Percentiles rank a stretch among this genome's conserved stretches.
phyloP scores from a whole-genome alignment of 2,329 filamentous ascomycete species.

The Knufia petricola region DNA sequence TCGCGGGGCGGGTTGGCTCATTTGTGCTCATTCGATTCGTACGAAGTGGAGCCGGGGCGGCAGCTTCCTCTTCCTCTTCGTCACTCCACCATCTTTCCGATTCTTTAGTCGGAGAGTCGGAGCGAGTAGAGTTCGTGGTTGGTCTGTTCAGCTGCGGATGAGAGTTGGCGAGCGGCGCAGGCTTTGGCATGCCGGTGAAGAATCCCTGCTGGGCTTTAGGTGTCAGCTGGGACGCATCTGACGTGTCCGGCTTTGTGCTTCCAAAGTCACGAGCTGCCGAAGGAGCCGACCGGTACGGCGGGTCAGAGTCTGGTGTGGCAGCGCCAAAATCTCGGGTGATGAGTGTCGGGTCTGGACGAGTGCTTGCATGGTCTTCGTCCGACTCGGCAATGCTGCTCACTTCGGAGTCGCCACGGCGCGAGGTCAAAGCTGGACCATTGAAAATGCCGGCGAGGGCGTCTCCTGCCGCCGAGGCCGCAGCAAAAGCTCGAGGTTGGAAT shows the following conservation, averaged over 20 bases:
- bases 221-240: conserved; percentile 3
- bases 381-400: conserved; percentile 5
- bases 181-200: background rate
- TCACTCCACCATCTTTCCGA: conserved; percentile 8
- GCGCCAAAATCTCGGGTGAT: conserved; percentile 1
- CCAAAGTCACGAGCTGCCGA: conserved; percentile 4
- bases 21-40: conserved; percentile 14
- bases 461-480: conserved; percentile 38
- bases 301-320: background rate
- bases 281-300: background rate
- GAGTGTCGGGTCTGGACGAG: background rate
- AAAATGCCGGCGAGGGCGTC: conserved; percentile 40
- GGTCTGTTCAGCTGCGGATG: background rate
- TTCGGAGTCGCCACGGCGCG: conserved; percentile 8
- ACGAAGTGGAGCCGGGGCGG: conserved; percentile 20
- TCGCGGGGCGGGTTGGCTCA: conserved; percentile 24
- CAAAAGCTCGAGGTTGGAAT: conserved; percentile 26
- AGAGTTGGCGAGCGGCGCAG: background rate
- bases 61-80: conserved; percentile 3
- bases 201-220: conserved; percentile 1
- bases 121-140: background rate
- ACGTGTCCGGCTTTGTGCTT: background rate
- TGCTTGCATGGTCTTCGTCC: background rate
- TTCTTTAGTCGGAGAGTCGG: conserved; percentile 5
- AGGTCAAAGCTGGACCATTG: conserved; percentile 29